Conservation (phyloP, 2,329 filamentous ascomycete species). For the Hortaea sp. region DNA sequence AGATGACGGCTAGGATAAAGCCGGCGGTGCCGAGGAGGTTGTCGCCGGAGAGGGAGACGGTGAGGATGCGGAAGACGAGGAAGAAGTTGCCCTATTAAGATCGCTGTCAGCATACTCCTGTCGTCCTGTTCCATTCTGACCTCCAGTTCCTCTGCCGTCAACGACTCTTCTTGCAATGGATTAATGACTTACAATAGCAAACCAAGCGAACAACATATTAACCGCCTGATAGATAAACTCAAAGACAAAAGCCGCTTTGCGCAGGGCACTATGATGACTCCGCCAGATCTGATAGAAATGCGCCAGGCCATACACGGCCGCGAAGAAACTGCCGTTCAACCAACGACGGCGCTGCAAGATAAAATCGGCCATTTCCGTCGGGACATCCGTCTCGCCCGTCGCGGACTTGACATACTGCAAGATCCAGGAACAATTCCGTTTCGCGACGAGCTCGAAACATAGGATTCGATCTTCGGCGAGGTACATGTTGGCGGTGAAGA, state of each 20-base stretch:
- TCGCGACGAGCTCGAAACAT: conserved; percentile 95
- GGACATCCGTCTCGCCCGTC: conserved; percentile 93
- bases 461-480: conserved; percentile 97
- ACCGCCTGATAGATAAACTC: conserved; percentile 92
- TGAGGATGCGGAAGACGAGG: conserved; percentile 94
- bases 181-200: conserved; percentile 58
- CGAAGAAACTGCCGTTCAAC: conserved; percentile 98
- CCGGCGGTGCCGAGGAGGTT: conserved; percentile 67
- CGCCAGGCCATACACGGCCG: conserved; percentile 84
- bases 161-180: too few relatives aligned
- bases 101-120: too few relatives aligned
- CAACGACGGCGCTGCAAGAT: conserved; percentile 92
- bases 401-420: conserved; percentile 97
- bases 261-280: conserved; percentile 75
- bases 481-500: conserved; percentile 99
- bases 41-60: conserved; percentile 63
- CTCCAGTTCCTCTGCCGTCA: not conserved
- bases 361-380: conserved; percentile 85
- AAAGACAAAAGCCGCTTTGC: conserved; percentile 81
- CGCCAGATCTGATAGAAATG: conserved; percentile 96
- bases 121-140: not conserved
- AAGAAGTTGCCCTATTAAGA: conserved; percentile 76
- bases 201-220: conserved; percentile 98
- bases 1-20: conserved; percentile 73
- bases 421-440: conserved; percentile 95